These are phyloP conservation scores for Trichophyton benhamiae DNA, from an alignment of 2,329 filamentous ascomycete species.

Conservation along the genomic window DNA sequence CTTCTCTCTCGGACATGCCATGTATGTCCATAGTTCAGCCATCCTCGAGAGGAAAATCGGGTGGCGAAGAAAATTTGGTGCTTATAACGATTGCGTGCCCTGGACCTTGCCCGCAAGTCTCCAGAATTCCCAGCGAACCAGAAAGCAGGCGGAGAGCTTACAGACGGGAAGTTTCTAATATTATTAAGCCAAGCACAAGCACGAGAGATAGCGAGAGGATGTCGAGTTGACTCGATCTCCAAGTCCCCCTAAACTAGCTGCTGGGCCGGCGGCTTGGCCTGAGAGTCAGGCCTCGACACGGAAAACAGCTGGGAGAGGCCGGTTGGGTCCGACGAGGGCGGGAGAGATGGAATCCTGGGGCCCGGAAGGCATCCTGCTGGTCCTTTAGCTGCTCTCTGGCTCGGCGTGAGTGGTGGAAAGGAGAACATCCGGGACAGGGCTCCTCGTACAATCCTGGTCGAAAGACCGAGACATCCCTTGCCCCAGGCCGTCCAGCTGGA, in stretches of 20 bases:
- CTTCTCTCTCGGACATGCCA: background rate
- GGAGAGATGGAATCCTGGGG: background rate
- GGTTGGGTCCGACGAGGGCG: background rate
- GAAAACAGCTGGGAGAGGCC: background rate
- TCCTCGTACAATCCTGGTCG: conserved; percentile 2
- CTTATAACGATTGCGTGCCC: background rate
- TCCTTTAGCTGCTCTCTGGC: background rate
- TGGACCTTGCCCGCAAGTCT: background rate
- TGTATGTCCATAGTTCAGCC: too few relatives aligned
- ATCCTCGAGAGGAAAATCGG: background rate
- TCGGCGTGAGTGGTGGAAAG: background rate
- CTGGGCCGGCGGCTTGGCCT: background rate
- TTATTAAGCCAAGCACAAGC: conserved; percentile 3
- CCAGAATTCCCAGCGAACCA: background rate
- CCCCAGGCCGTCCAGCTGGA: background rate
- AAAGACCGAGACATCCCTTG: background rate
- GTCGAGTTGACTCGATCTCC: background rate
- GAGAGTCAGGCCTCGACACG: background rate
- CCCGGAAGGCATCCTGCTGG: background rate
- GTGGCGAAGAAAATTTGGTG: background rate
- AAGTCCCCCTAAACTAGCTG: background rate
- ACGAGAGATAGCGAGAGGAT: too few relatives aligned
- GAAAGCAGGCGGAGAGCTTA: background rate
- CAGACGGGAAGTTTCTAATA: conserved; percentile 2
- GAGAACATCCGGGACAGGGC: background rate